Evolutionary conservation across 2,329 filamentous ascomycete species (phyloP).

Genomic region (Zasmidium angulare): DNA sequence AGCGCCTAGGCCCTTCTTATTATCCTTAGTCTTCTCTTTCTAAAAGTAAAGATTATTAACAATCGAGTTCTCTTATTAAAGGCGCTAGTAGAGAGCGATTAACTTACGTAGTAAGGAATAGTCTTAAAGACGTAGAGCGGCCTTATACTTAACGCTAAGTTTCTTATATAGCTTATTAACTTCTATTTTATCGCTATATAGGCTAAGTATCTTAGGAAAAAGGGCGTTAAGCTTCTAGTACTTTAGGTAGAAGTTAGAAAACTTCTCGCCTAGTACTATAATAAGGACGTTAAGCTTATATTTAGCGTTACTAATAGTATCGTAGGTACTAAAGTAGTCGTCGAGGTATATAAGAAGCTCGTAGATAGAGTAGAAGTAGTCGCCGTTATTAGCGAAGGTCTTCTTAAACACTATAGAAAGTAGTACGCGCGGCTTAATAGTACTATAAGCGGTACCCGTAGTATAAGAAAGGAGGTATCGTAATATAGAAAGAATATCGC

Average conservation of each 20-base stretch:
- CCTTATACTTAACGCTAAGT: not conserved
- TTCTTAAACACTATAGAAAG: not conserved
- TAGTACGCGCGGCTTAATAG: not conserved
- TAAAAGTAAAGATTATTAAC: not conserved
- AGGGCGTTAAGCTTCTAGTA: not conserved
- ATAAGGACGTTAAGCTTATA: no score
- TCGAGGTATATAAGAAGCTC: not conserved
- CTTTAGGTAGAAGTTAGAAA: no score
- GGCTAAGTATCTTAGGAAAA: not conserved
- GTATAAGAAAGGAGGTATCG: not conserved
- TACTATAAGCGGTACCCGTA: not conserved
- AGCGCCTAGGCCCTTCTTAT: not conserved
- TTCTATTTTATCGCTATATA: not conserved
- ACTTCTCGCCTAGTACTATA: no score
- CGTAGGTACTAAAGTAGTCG: not conserved
- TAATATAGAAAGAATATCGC: not conserved
- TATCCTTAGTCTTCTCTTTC: not conserved
- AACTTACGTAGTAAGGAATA: not conserved
- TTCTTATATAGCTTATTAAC: not conserved
- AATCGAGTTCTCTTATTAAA: not conserved
- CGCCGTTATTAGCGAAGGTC: not conserved
- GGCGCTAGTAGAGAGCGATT: not conserved
- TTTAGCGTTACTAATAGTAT: no score
- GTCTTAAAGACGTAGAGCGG: not conserved
- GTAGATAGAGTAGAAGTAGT: not conserved